These are phyloP conservation scores for Talaromyces rugulosus DNA, from an alignment of 2,329 filamentous ascomycete species.

Conservation along the genomic window DNA sequence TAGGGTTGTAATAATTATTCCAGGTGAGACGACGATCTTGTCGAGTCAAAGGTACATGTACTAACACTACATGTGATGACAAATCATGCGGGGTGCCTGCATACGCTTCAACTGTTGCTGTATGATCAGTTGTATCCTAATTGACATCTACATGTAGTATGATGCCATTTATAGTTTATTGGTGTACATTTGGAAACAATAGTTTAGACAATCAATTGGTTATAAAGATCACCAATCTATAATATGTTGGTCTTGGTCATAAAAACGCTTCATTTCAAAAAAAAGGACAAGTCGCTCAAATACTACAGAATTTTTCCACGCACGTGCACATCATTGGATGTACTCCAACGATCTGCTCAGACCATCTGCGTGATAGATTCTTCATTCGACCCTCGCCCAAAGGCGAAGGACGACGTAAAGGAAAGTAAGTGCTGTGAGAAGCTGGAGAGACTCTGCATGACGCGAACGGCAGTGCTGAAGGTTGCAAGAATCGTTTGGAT, in stretches of 20 bases:
- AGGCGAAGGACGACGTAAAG: background rate
- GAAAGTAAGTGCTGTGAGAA: background rate
- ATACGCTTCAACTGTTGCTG: background rate
- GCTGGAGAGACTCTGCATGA: background rate
- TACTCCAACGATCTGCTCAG: background rate
- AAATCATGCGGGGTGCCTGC: background rate
- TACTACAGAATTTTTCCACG: background rate
- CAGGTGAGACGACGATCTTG: background rate
- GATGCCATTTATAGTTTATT: background rate
- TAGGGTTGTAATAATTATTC: background rate
- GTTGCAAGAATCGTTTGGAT: background rate
- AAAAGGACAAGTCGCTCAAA: background rate
- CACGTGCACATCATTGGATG: background rate
- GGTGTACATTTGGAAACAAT: background rate
- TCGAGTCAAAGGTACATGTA: too few relatives aligned
- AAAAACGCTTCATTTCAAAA: background rate
- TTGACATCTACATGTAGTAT: background rate
- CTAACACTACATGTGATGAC: background rate
- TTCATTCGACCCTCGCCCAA: background rate
- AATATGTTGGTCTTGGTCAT: background rate
- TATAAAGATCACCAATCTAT: background rate
- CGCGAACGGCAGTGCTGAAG: background rate
- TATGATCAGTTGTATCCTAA: background rate
- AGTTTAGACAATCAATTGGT: background rate
- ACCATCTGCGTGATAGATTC: background rate